Evolutionary conservation across 2,329 filamentous ascomycete species (phyloP).

Genomic region (Trichoderma guizhouense): DNA sequence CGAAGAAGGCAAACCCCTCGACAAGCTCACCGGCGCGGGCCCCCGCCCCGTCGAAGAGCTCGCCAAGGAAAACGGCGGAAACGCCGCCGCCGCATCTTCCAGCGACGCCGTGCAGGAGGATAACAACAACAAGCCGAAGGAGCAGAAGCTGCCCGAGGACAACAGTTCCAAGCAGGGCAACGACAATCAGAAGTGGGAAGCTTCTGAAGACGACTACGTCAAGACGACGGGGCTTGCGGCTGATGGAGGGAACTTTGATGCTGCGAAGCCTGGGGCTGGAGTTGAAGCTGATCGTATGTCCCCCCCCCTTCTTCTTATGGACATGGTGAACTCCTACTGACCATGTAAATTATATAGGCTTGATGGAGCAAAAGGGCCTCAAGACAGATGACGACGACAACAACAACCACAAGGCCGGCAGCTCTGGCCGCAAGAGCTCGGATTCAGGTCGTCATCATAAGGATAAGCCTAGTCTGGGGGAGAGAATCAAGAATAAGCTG

Average conservation of each 20-base stretch:
- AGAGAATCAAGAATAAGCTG: slow-evolving; percentile 69
- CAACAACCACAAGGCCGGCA: background rate
- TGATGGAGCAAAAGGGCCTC: slow-evolving; percentile 35
- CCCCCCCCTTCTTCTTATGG: background rate
- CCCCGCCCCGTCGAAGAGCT: slow-evolving; percentile 35
- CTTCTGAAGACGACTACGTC: slow-evolving; percentile 55
- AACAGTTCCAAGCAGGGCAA: slow-evolving; percentile 11
- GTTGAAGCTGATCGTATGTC: slow-evolving; percentile 62
- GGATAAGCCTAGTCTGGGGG: slow-evolving; percentile 52
- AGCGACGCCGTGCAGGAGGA: background rate
- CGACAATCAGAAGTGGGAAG: slow-evolving; percentile 33
- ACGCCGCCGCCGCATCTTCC: slow-evolving; percentile 22
- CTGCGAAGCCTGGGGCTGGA: slow-evolving; percentile 60
- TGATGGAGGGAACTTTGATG: slow-evolving; percentile 67
- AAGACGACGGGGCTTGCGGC: slow-evolving; percentile 56
- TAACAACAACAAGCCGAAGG: background rate
- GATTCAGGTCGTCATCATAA: slow-evolving; percentile 24
- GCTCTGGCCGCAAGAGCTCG: background rate
- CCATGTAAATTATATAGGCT: slow-evolving; percentile 22
- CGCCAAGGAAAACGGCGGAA: slow-evolving; percentile 33
- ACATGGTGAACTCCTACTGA: background rate
- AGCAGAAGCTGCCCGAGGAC: slow-evolving; percentile 17
- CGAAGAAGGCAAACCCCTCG: background rate
- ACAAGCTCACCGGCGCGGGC: slow-evolving; percentile 1
- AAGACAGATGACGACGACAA: slow-evolving; percentile 19